phyloP scores from a whole-genome alignment of 345 rosid genomes.

The Linum usitatissimum region DNA sequence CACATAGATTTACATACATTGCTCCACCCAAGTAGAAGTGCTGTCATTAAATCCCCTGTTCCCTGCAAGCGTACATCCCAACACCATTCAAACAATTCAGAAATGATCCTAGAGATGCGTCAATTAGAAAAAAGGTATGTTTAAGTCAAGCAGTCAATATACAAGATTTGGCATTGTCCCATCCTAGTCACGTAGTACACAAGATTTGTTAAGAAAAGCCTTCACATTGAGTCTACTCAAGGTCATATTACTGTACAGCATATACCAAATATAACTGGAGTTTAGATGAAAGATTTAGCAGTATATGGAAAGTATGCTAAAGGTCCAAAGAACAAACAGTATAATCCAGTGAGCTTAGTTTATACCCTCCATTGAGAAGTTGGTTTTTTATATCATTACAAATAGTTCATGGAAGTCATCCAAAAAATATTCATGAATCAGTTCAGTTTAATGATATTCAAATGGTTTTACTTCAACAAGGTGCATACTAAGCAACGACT shows the following conservation, averaged over 20 bases:
- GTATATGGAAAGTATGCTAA: neutral
- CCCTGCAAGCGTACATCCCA: conserved; percentile 42
- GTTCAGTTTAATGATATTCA: neutral
- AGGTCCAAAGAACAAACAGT: neutral
- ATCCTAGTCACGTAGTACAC: too few relatives aligned
- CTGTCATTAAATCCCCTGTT: conserved; percentile 95
- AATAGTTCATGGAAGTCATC: neutral
- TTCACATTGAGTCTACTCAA: too few relatives aligned
- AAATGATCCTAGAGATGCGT: neutral
- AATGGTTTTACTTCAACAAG: neutral
- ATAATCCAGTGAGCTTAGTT: neutral
- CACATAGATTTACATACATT: conserved; percentile 40
- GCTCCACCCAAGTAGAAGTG: conserved; percentile 98
- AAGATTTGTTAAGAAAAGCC: too few relatives aligned
- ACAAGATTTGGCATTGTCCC: too few relatives aligned
- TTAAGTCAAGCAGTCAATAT: too few relatives aligned
- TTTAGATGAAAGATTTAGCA: too few relatives aligned
- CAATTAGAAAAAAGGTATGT: conserved; percentile 4
- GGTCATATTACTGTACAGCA: too few relatives aligned
- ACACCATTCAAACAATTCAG: too few relatives aligned
- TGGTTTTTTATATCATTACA: neutral
- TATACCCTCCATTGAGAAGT: neutral
- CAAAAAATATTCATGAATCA: neutral
- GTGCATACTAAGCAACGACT: neutral
- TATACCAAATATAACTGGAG: neutral